phyloP scores from a whole-genome alignment of 2,329 filamentous ascomycete species.

The Sporothrix protearum region DNA sequence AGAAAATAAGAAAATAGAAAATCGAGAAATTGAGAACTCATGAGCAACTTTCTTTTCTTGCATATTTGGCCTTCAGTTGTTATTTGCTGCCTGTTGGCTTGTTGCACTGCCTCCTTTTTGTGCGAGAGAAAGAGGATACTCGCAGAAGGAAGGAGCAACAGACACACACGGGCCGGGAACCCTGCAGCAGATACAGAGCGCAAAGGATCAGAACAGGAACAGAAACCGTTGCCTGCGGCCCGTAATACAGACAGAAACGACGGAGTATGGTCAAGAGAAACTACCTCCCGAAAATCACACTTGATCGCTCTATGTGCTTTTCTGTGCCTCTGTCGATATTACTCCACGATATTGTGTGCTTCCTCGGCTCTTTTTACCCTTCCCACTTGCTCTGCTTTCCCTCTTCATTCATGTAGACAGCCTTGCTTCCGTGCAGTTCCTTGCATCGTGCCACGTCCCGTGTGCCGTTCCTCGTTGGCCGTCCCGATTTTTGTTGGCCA shows the following conservation, averaged over 20 bases:
- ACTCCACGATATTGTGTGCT: background rate
- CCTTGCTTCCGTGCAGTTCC: conserved; percentile 9
- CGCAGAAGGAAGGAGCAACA: background rate
- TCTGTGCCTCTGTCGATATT: background rate
- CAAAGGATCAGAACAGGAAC: background rate
- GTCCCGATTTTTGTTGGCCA: background rate
- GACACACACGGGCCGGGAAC: background rate
- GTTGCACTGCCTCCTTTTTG: conserved; percentile 1
- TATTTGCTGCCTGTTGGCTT: background rate
- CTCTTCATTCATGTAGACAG: background rate
- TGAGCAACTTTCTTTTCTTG: background rate
- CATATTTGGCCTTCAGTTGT: background rate
- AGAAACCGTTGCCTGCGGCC: background rate
- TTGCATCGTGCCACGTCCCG: background rate
- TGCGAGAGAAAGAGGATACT: background rate
- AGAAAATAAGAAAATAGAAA: background rate
- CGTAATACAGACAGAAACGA: background rate
- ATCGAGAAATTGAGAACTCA: no score
- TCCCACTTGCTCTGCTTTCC: background rate
- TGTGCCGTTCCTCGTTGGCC: background rate
- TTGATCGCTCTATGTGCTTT: background rate
- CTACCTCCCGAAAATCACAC: background rate
- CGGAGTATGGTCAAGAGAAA: no score
- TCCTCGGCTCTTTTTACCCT: background rate
- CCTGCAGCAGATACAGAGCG: background rate